Evolutionary conservation across 805 yeast species (phyloP).

Genomic region (Candida ulmi): DNA sequence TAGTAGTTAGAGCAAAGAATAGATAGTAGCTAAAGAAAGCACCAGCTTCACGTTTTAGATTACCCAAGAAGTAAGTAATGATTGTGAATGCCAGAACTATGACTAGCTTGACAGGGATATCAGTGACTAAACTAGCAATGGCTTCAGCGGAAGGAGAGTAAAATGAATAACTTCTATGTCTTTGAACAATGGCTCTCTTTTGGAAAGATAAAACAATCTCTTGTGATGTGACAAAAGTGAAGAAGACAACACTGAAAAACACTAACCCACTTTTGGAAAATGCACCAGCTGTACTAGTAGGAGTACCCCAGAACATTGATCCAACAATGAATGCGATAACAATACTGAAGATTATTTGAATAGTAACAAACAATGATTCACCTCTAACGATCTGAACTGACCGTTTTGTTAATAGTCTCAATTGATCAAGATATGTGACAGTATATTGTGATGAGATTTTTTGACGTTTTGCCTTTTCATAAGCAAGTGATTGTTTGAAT

Average conservation of each 20-base stretch:
- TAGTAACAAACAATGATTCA: constrained; percentile 43
- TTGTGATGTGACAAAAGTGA: constrained; percentile 40
- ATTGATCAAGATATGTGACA: constrained; percentile 35
- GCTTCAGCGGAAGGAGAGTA: constrained; percentile 74
- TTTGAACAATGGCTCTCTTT: constrained; percentile 53
- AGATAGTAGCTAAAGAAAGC: constrained; percentile 37
- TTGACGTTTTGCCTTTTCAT: constrained; percentile 21
- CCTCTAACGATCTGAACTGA: constrained; percentile 50
- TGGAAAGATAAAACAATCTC: constrained; percentile 38
- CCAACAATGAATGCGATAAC: constrained; percentile 56
- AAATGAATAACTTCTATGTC: constrained; percentile 64
- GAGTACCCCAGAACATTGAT: constrained; percentile 52
- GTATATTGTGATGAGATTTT: constrained; percentile 38
- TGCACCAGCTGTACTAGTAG: constrained; percentile 45
- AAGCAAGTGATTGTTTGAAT: constrained; percentile 22
- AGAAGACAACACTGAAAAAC: constrained; percentile 56
- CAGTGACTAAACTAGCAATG: constrained; percentile 51
- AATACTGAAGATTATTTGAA: constrained; percentile 23
- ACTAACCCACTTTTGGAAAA: constrained; percentile 59
- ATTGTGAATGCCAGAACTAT: constrained; percentile 39
- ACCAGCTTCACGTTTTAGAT: constrained; percentile 42
- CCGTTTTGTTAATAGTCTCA: constrained; percentile 40
- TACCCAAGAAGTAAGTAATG: constrained; percentile 51
- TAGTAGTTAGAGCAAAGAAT: constrained; percentile 36
- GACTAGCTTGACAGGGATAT: constrained; percentile 53